Percentiles rank a stretch among this genome's conserved stretches.
Conservation (phyloP, 176 grass and related monocot species). For the Avena insularis region DNA sequence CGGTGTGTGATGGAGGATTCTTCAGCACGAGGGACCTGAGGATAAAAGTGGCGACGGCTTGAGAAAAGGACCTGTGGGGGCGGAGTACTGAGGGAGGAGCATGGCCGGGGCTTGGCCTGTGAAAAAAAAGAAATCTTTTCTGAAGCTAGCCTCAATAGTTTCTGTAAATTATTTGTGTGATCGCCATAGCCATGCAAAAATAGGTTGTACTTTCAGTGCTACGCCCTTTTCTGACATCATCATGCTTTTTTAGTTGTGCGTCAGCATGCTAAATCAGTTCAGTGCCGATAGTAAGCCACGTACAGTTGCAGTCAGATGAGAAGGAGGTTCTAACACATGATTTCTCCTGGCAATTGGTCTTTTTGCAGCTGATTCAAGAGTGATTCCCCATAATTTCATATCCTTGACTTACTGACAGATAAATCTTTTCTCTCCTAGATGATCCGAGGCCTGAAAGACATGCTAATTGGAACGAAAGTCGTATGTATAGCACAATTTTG, state of each 20-base stretch:
- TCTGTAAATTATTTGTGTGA: no score
- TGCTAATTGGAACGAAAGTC: constrained; percentile 70
- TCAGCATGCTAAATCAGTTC: constrained; percentile 82
- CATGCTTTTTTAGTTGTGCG: not conserved
- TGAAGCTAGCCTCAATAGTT: no score
- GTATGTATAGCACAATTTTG: constrained; percentile 51
- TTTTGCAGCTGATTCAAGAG: not conserved
- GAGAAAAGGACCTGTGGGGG: no score
- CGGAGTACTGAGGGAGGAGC: no score
- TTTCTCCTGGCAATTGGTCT: not conserved
- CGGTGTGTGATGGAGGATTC: no score
- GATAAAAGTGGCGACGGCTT: no score
- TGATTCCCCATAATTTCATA: not conserved
- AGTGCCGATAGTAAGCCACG: constrained; percentile 71
- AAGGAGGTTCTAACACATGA: constrained; percentile 55
- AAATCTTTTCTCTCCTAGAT: constrained; percentile 44
- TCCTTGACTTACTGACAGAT: not conserved
- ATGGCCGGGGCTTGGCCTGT: no score
- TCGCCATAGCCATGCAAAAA: no score
- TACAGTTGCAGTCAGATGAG: constrained; percentile 55
- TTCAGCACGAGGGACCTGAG: no score
- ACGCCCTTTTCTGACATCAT: not conserved
- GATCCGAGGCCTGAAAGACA: constrained; percentile 72
- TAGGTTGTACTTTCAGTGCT: not conserved
- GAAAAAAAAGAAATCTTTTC: no score